These are phyloP conservation scores for Phanerochaete sordida DNA, from an alignment of 768 basidiomycete species.

Conservation along the genomic window DNA sequence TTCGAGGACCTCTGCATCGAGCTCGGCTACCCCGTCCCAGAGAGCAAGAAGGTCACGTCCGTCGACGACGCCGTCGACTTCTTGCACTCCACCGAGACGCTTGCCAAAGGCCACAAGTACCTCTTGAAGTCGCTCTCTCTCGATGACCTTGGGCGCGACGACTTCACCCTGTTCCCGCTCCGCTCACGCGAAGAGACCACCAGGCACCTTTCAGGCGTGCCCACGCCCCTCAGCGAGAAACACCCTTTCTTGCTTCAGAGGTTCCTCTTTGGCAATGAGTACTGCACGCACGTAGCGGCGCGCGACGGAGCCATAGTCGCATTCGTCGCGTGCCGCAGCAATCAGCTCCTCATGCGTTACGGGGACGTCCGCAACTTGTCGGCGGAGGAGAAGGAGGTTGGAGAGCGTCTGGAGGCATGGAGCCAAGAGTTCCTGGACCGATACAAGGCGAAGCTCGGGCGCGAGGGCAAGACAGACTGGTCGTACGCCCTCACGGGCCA, in stretches of 20 bases:
- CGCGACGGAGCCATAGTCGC: constrained; percentile 5
- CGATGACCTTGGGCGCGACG: constrained; percentile 13
- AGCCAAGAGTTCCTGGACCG: constrained; percentile 3
- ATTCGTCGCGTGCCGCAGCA: constrained; percentile 13
- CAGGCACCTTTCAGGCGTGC: constrained; percentile 1
- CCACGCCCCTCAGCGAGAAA: constrained; percentile 9
- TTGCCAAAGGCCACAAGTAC: constrained; percentile 7
- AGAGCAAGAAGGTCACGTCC: constrained; percentile 10
- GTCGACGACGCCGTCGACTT: constrained; percentile 9
- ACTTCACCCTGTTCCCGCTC: constrained; percentile 13
- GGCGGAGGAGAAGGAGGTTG: background rate
- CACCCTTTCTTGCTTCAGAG: constrained; percentile 12
- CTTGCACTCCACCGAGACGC: constrained; percentile 7
- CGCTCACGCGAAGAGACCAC: constrained; percentile 5
- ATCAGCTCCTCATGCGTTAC: constrained; percentile 15
- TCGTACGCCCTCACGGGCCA: constrained; percentile 10
- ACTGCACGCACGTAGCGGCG: constrained; percentile 13
- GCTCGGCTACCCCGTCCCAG: constrained; percentile 7
- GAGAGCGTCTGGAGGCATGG: constrained; percentile 7
- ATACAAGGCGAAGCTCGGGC: constrained; percentile 4
- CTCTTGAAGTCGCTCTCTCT: constrained; percentile 12
- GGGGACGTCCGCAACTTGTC: constrained; percentile 8
- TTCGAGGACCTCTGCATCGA: constrained; percentile 9
- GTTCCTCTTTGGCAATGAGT: constrained; percentile 10
- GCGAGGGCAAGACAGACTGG: background rate